A percentile compares a stretch with the other conserved stretches of the same genome.
Conservation (phyloP, 129 eudicot species). For the Escallonia herrerae region DNA sequence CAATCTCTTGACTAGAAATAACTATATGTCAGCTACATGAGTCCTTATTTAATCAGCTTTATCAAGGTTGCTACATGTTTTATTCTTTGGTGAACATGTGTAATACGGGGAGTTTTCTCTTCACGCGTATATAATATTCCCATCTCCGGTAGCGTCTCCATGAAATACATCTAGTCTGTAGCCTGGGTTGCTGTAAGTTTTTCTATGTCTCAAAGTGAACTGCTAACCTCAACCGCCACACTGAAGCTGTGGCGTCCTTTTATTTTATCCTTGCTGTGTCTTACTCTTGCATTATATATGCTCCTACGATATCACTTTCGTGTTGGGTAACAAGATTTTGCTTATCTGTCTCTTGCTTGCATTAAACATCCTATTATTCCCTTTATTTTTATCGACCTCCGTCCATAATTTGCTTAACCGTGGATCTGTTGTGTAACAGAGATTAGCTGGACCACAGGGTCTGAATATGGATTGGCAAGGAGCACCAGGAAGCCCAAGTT, state of each 20-base stretch:
- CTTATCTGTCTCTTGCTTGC: neutral
- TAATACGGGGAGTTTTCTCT: no score
- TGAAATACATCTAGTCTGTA: neutral
- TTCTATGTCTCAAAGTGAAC: neutral
- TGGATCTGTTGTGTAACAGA: constrained; percentile 30
- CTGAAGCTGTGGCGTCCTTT: neutral
- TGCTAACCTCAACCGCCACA: neutral
- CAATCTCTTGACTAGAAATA: no score
- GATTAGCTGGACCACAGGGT: constrained; percentile 55
- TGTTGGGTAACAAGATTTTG: neutral
- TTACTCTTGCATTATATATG: neutral
- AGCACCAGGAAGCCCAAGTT: constrained; percentile 74
- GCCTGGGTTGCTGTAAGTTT: neutral
- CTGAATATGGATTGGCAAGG: constrained; percentile 71
- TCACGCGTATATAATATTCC: no score
- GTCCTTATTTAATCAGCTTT: no score
- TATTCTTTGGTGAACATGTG: no score
- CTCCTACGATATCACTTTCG: neutral
- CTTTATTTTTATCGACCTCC: neutral
- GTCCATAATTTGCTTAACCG: neutral
- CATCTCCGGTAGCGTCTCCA: neutral
- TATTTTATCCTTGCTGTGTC: neutral
- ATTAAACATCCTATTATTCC: neutral
- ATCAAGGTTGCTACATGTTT: no score
- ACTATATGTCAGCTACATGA: no score